Percentiles rank a stretch among this genome's conserved stretches.
Conservation (phyloP, 202 grass and related monocot species). For the Elaeis oleifera region DNA sequence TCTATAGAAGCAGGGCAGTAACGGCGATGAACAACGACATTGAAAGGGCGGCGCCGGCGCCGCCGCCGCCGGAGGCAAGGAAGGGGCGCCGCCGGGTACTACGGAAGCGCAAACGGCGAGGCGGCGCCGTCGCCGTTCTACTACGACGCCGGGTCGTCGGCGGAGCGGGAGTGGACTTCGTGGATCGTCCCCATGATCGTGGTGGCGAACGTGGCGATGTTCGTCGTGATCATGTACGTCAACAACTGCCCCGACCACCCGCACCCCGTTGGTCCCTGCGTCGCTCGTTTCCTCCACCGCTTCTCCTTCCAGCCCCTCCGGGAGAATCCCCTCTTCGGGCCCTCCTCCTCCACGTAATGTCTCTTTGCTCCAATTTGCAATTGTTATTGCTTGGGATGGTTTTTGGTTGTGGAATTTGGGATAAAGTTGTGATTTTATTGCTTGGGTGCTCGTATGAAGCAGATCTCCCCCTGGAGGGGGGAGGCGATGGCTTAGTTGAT, state of each 20-base stretch:
- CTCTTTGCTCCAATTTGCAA: neutral
- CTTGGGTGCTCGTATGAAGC: neutral
- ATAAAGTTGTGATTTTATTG: slow-evolving; percentile 1
- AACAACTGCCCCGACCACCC: slow-evolving; percentile 61
- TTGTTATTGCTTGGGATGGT: neutral
- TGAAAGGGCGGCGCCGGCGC: slow-evolving; percentile 42
- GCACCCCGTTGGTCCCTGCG: slow-evolving; percentile 21
- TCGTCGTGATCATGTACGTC: slow-evolving; percentile 58
- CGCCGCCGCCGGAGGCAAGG: slow-evolving; percentile 33
- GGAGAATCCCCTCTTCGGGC: slow-evolving; percentile 80
- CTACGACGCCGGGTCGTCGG: slow-evolving; percentile 33
- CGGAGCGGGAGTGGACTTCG: slow-evolving; percentile 38
- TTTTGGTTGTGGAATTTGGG: neutral
- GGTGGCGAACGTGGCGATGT: slow-evolving; percentile 57
- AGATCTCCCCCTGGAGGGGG: no score
- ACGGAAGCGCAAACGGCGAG: slow-evolving; percentile 3
- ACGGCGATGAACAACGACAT: slow-evolving; percentile 42
- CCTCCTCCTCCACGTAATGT: slow-evolving; percentile 60
- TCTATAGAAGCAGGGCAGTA: neutral
- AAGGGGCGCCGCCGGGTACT: slow-evolving; percentile 17
- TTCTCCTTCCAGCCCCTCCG: slow-evolving; percentile 89
- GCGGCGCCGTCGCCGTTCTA: slow-evolving; percentile 42
- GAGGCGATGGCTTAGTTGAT: no score
- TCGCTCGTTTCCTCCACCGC: slow-evolving; percentile 54
- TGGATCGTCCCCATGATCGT: slow-evolving; percentile 70